These are phyloP conservation scores for Digitaria exilis DNA, from an alignment of 202 grass and related monocot species.

Conservation along the genomic window DNA sequence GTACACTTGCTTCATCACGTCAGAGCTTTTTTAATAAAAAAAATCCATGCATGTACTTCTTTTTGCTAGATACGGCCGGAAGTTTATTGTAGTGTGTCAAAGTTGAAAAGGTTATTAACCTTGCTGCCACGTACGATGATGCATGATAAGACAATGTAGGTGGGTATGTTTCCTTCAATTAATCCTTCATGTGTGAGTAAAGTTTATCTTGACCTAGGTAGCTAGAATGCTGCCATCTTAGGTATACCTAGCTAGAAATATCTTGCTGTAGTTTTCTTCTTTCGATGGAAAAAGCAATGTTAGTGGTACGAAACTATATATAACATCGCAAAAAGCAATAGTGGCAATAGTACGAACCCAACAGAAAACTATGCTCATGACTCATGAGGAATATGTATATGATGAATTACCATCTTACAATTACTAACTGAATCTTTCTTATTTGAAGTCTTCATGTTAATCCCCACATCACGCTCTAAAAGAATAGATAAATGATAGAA, in stretches of 20 bases:
- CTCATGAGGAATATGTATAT: too few species aligned
- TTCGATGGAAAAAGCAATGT: constrained; percentile 3
- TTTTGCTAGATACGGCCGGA: neutral
- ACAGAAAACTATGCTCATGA: too few species aligned
- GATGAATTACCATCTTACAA: too few species aligned
- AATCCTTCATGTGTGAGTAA: neutral
- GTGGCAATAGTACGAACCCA: neutral
- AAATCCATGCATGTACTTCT: neutral
- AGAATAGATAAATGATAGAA: too few species aligned
- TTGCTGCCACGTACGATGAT: neutral
- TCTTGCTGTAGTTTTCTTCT: constrained; percentile 22
- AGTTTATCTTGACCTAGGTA: neutral
- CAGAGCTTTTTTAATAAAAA: neutral
- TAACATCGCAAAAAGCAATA: constrained; percentile 3
- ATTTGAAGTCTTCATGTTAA: too few species aligned
- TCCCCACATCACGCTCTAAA: too few species aligned
- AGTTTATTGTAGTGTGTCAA: neutral
- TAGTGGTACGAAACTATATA: neutral
- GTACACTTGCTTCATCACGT: neutral
- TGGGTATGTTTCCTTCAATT: too few species aligned
- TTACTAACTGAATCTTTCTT: too few species aligned
- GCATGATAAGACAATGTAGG: neutral
- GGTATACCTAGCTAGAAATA: constrained; percentile 1
- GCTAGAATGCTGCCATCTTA: neutral
- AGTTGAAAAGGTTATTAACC: neutral